phyloP scores from a whole-genome alignment of 2,329 filamentous ascomycete genomes.

The Leptosphaerulina australis region DNA sequence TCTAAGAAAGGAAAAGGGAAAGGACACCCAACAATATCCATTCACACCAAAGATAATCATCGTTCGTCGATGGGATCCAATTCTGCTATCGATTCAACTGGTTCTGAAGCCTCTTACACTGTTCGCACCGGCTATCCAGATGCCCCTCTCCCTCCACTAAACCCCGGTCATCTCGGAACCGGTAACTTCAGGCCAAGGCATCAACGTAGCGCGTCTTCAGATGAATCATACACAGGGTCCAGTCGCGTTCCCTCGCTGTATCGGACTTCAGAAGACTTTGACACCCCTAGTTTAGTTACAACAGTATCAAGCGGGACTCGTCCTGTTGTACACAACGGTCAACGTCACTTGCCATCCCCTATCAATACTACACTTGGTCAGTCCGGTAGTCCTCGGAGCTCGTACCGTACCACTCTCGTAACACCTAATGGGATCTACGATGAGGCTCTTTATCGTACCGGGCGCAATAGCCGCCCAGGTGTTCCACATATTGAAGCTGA shows the following conservation, averaged over 20 bases:
- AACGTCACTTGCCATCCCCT: not conserved
- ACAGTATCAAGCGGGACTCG: conserved; percentile 27
- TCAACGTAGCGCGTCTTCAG: conserved; percentile 36
- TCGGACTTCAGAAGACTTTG: conserved; percentile 40
- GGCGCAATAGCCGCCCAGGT: conserved; percentile 24
- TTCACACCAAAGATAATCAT: conserved; percentile 30
- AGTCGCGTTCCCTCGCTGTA: conserved; percentile 40
- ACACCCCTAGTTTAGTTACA: conserved; percentile 28
- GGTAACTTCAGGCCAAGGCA: conserved; percentile 28
- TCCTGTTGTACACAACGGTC: conserved; percentile 37
- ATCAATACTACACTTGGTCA: conserved; percentile 19
- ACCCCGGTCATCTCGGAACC: conserved; percentile 21
- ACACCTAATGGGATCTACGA: conserved; percentile 23
- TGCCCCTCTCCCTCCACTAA: conserved; percentile 25
- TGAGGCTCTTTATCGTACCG: conserved; percentile 30
- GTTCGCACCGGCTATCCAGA: conserved; percentile 45
- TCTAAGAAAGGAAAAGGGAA: conserved; percentile 35
- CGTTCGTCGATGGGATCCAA: conserved; percentile 28
- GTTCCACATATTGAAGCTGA: conserved; percentile 31
- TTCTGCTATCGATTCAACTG: conserved; percentile 35
- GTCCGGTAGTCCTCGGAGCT: conserved; percentile 17
- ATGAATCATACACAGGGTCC: conserved; percentile 36
- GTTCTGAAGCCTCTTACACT: conserved; percentile 40
- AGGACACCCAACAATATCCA: conserved; percentile 23
- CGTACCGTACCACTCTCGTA: conserved; percentile 30